Base-by-base conservation (phyloP, 345 rosid genomes). In the Adansonia digitata region DNA sequence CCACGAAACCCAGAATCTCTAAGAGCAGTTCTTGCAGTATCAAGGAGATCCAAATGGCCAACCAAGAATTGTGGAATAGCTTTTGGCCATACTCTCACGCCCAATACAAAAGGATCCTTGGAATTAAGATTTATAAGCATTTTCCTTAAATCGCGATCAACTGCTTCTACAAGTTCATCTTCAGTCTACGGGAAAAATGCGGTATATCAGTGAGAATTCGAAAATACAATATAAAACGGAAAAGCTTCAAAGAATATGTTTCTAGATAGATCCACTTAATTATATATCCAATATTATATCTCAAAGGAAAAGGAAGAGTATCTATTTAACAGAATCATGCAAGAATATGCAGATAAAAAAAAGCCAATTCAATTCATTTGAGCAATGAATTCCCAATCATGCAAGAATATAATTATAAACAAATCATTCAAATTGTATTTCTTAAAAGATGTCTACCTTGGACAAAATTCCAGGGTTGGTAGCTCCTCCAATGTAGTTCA, bases 1-100 rank as follows among this genome's bases (percentile, higher is more conserved):
- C 98, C 97, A 71, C 81, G 86, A 79, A 85, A 72, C 14, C 93
- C 97, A 22, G 79, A 79, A 68, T 81, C 83, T 27, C 40, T 79
- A 42, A 92, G 81, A 29, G 89, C 88, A 63, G 81, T 60, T 86
- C 87, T 90, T 72, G 93, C 92, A 1, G 84, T 46, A 70, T 90
- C 93, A 26, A 92, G 85, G 74, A 84, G 74, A 77, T 88, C 97
- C 37, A 91, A 77, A 81, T 94, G 98, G 74, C 98, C 99, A 18
- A 91, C 84, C 82, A 89, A 79, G 79, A 95, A 95, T 78, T 95
- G 96, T 18, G 99, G 98, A 79, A 93, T 95, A 78, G 99, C 97
- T 84, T 87, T 92, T 39, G 93, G 96, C 97, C 98, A 95, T 13
- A 90, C 89, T 74, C 86, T 87, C 43, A 90, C 96, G 34, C 98